Percentiles rank a stretch among this genome's conserved stretches.
Conservation (phyloP, 495 filamentous ascomycete species). For the Neurospora intermedia region DNA sequence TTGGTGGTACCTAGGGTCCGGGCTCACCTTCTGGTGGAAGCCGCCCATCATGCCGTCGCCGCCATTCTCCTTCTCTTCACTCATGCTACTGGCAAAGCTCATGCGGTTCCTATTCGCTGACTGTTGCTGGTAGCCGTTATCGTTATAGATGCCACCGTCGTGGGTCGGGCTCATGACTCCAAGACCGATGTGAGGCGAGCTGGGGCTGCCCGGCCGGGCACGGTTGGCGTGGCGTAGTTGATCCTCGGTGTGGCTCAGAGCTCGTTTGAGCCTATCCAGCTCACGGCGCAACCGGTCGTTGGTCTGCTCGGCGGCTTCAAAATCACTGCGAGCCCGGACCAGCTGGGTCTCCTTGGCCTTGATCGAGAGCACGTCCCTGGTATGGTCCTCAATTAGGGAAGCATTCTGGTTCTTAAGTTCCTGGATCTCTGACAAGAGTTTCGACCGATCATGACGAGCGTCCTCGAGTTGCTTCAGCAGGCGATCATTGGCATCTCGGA, state of each 20-base stretch:
- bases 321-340: constrained; percentile 80
- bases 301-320: constrained; percentile 74
- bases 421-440: constrained; percentile 64
- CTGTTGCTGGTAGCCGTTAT: constrained; percentile 29
- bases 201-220: constrained; percentile 32
- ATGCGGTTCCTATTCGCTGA: constrained; percentile 35
- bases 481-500: constrained; percentile 72
- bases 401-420: constrained; percentile 94
- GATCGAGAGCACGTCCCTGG: constrained; percentile 84
- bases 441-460: constrained; percentile 60
- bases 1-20: constrained; percentile 33
- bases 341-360: constrained; percentile 98
- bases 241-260: constrained; percentile 39
- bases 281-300: constrained; percentile 77
- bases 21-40: constrained; percentile 43
- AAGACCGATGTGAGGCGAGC: constrained; percentile 17
- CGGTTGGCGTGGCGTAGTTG: constrained; percentile 20
- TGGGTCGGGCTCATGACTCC: constrained; percentile 34
- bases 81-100: constrained; percentile 63
- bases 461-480: constrained; percentile 64
- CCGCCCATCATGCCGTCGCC: constrained; percentile 24
- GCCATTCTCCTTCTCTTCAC: constrained; percentile 75
- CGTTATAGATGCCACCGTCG: constrained; percentile 45
- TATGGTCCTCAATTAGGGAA: constrained; percentile 94
- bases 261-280: constrained; percentile 86